A percentile compares a stretch with the other conserved stretches of the same genome.
phyloP scores from a whole-genome alignment of 768 basidiomycete species.

The Rhizopogon vinicolor region DNA sequence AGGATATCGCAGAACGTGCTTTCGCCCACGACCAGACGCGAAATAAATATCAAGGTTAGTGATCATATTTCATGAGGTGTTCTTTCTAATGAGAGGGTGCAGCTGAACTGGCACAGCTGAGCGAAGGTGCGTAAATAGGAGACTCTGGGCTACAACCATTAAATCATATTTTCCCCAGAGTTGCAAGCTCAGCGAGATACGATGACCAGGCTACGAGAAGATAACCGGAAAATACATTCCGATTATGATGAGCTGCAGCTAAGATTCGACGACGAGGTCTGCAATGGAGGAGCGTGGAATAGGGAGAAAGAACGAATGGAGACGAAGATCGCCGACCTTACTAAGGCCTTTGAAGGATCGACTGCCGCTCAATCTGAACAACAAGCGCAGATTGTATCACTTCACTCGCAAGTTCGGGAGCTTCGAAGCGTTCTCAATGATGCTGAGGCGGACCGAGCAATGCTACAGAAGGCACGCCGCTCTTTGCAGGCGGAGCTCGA shows the following conservation, averaged over 20 bases:
- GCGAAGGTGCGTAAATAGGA: conserved; percentile 51
- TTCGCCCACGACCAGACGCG: conserved; percentile 76
- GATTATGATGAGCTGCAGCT: conserved; percentile 74
- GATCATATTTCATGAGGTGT: conserved; percentile 7
- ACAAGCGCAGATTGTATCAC: conserved; percentile 76
- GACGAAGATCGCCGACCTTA: conserved; percentile 72
- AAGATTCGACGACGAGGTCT: conserved; percentile 72
- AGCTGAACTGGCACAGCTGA: conserved; percentile 78
- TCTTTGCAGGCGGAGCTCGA: conserved; percentile 78
- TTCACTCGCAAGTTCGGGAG: conserved; percentile 85
- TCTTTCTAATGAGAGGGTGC: background rate
- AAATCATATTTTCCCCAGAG: conserved; percentile 35
- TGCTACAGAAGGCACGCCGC: conserved; percentile 78
- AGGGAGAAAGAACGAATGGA: conserved; percentile 86
- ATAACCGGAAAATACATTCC: conserved; percentile 72
- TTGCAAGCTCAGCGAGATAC: conserved; percentile 74
- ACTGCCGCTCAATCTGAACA: conserved; percentile 72
- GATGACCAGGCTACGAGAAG: conserved; percentile 73
- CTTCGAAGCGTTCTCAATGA: conserved; percentile 79
- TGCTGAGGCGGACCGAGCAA: conserved; percentile 74
- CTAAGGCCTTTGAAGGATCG: conserved; percentile 71
- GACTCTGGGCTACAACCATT: background rate
- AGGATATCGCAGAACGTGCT: conserved; percentile 77
- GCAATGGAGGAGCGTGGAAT: conserved; percentile 77
- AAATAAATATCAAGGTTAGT: conserved; percentile 78